These are phyloP conservation scores for Tricholoma saponaceum DNA, from an alignment of 768 basidiomycete species.

Conservation along the genomic window DNA sequence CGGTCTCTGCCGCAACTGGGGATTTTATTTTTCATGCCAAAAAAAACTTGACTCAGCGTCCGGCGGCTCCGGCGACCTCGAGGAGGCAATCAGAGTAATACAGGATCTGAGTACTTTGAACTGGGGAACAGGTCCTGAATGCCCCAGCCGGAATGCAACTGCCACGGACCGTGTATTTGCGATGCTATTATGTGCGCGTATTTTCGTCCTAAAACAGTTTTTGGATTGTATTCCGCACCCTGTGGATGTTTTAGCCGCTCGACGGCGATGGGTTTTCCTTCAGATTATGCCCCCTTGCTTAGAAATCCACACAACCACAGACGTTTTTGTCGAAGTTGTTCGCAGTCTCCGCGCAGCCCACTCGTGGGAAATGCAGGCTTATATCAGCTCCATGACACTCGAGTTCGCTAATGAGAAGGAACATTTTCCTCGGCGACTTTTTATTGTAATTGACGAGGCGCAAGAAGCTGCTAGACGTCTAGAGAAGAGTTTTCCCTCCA, in stretches of 20 bases:
- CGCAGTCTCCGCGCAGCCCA: not conserved
- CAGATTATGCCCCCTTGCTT: not conserved
- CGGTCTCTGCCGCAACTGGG: constrained; percentile 9
- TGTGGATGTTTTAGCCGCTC: constrained; percentile 2
- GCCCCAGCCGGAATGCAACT: constrained; percentile 3
- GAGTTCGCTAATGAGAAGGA: constrained; percentile 1
- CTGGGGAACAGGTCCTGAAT: constrained; percentile 1
- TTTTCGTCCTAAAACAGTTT: constrained; percentile 11
- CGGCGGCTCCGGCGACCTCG: constrained; percentile 8
- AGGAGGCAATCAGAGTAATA: not conserved
- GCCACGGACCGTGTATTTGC: constrained; percentile 9
- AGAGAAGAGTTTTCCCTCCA: constrained; percentile 9
- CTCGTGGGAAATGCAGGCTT: not conserved
- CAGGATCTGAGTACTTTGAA: constrained; percentile 6
- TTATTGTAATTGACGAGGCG: constrained; percentile 10
- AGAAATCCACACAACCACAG: not conserved
- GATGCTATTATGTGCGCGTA: constrained; percentile 11
- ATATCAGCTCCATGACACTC: not conserved
- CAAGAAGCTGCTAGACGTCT: constrained; percentile 8
- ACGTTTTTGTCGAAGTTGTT: not conserved
- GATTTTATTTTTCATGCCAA: constrained; percentile 26
- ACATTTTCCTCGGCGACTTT: not conserved
- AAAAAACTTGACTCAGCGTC: not conserved
- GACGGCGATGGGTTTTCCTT: constrained; percentile 8
- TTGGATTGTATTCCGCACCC: constrained; percentile 5